phyloP scores from a whole-genome alignment of 148 eudicot species.

The Rhododendron griersonianum region DNA sequence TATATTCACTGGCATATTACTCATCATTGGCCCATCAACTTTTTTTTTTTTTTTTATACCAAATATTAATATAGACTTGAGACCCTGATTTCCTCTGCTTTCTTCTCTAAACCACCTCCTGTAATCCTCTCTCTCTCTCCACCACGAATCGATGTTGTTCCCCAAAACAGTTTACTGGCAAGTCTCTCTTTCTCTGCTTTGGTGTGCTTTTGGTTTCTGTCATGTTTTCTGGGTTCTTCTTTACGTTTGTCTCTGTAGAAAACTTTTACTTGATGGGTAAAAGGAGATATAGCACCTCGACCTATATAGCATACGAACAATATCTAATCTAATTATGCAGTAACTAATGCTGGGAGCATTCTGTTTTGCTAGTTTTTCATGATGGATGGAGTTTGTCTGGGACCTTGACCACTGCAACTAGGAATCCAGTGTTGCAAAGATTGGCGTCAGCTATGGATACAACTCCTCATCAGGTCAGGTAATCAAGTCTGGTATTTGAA shows the following conservation, averaged over 20 bases:
- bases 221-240: background rate
- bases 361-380: background rate
- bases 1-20: slow-evolving; percentile 42
- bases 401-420: background rate
- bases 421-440: background rate
- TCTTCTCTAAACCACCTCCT: background rate
- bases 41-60: background rate
- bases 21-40: background rate
- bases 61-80: background rate
- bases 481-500: background rate
- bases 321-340: background rate
- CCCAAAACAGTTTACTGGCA: background rate
- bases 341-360: background rate
- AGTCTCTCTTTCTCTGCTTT: slow-evolving; percentile 2
- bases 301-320: background rate
- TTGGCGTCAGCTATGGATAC: background rate
- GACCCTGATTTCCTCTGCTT: background rate
- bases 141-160: background rate
- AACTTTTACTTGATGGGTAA: background rate
- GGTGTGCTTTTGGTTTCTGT: background rate
- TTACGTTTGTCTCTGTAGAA: background rate
- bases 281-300: background rate
- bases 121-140: background rate
- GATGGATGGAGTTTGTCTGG: background rate
- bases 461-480: background rate